These are phyloP conservation scores for Trichoderma gracile DNA, from an alignment of 2,329 filamentous ascomycete species.

Conservation along the genomic window DNA sequence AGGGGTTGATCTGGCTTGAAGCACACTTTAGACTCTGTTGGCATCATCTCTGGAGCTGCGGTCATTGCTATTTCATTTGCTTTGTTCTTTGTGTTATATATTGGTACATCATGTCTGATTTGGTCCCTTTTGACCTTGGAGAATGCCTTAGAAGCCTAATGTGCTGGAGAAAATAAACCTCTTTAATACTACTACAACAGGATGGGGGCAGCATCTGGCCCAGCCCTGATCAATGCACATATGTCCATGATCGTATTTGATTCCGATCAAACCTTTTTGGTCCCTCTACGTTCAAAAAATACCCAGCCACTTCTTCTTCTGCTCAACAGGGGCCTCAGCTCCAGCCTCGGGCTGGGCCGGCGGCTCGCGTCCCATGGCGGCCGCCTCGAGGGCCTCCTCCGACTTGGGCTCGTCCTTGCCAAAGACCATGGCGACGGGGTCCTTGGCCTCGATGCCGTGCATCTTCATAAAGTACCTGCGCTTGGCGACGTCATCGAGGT, in stretches of 20 bases:
- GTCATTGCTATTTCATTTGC: not conserved
- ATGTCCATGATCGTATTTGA: constrained; percentile 5
- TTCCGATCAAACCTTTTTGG: not conserved
- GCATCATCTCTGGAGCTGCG: not conserved
- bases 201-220: not conserved
- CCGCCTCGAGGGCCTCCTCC: constrained; percentile 41
- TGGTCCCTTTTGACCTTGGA: constrained; percentile 8
- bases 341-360: constrained; percentile 33
- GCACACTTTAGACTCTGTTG: not conserved
- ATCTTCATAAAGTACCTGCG: constrained; percentile 80
- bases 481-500: constrained; percentile 85
- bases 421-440: constrained; percentile 53
- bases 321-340: constrained; percentile 32
- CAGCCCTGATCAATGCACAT: constrained; percentile 11
- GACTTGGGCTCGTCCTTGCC: constrained; percentile 42
- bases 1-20: constrained; percentile 66
- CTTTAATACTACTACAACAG: constrained; percentile 3
- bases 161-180: not conserved
- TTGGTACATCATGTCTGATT: constrained; percentile 16
- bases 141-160: constrained; percentile 15
- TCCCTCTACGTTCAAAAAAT: constrained; percentile 61
- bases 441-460: constrained; percentile 72
- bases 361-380: constrained; percentile 42
- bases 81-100: constrained; percentile 1
- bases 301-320: constrained; percentile 76